phyloP scores from a whole-genome alignment of 2,329 filamentous ascomycete species.

The Fusarium sp. region DNA sequence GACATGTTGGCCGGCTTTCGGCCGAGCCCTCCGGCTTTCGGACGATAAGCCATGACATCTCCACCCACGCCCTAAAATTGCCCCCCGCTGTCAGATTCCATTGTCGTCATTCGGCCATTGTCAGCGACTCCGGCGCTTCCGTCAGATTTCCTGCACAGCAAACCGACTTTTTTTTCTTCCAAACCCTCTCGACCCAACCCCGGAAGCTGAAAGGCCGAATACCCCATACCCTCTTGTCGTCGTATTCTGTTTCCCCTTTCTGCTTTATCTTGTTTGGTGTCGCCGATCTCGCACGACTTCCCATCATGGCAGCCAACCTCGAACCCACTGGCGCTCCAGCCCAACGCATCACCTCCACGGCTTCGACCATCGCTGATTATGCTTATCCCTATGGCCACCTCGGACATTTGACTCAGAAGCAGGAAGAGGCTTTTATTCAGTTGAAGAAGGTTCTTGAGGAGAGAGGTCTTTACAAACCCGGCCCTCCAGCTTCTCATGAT shows the following conservation, averaged over 20 bases:
- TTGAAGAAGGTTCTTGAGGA: constrained; percentile 81
- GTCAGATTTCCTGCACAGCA: constrained; percentile 26
- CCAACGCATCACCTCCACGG: constrained; percentile 50
- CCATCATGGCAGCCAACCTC: constrained; percentile 48
- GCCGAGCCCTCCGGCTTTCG: constrained; percentile 30
- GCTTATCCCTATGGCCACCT: constrained; percentile 84
- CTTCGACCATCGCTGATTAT: constrained; percentile 55
- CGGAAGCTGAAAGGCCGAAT: constrained; percentile 19
- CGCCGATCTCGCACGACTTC: constrained; percentile 1
- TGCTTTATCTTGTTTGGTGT: not conserved
- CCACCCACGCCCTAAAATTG: constrained; percentile 31
- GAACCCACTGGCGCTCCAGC: constrained; percentile 46
- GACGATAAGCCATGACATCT: constrained; percentile 15
- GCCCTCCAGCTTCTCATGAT: constrained; percentile 74
- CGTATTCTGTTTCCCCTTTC: not conserved
- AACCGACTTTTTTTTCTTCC: constrained; percentile 17
- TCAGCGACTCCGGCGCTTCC: constrained; percentile 46
- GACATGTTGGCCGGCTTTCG: constrained; percentile 20
- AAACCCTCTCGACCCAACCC: constrained; percentile 4
- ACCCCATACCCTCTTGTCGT: constrained; percentile 7
- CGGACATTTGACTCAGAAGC: constrained; percentile 79
- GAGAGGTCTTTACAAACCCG: constrained; percentile 74
- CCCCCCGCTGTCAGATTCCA: constrained; percentile 29
- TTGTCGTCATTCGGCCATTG: constrained; percentile 34
- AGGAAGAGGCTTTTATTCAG: constrained; percentile 75